Base-by-base conservation (phyloP, 495 filamentous ascomycete species). In the Cercophora newfieldiana region DNA sequence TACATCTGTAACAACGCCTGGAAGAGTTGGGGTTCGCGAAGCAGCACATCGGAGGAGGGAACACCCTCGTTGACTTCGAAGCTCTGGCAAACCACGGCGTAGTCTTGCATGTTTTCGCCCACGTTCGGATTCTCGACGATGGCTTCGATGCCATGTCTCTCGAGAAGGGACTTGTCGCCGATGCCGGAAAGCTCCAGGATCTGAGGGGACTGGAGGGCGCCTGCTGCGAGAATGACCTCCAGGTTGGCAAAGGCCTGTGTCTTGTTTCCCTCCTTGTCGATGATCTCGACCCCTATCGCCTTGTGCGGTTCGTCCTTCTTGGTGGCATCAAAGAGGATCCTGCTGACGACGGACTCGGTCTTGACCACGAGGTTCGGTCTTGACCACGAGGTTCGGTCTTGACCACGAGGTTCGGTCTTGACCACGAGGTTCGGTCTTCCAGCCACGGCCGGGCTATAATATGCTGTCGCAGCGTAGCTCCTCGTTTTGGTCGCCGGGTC, bases 131-230 rank as follows among this genome's bases (percentile, higher is more conserved):
- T 84, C 63, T 92, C 84, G 71, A 88, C 86, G 10, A 91, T 75
- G 4, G 93, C 85, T 26, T 86, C 84, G 66, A 96, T 94, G 12
- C 78, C 80, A 64, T 92, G 82, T 24, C 79, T 76, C 26, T 81
- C 70, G 24, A 95, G 87, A 63, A 94, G 86, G 63, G 84, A 66
- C 24, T 77, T 74, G 22, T 87, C 86, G n/a, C 92, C 92, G 47
- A 96, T 83, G 26, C 92, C 92, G 47, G 90, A 93, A 21, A 90
- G 85, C 63, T 94, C 81, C 3, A 87, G 74, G n/a, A 89, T 74
- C 66, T 87, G 86, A 3, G 86, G 87, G 0, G 85, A 82, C 33
- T 86, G 81, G 2, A 89, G 65, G 12, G 84, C 76, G n/a, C 87
- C 87, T 0, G 85, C 86, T 2, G 83, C 78, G n/a, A 89, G 66